A percentile compares a stretch with the other conserved stretches of the same genome.
Conservation (phyloP, 768 basidiomycete genomes). For the Amanita pseudoporphyria region DNA sequence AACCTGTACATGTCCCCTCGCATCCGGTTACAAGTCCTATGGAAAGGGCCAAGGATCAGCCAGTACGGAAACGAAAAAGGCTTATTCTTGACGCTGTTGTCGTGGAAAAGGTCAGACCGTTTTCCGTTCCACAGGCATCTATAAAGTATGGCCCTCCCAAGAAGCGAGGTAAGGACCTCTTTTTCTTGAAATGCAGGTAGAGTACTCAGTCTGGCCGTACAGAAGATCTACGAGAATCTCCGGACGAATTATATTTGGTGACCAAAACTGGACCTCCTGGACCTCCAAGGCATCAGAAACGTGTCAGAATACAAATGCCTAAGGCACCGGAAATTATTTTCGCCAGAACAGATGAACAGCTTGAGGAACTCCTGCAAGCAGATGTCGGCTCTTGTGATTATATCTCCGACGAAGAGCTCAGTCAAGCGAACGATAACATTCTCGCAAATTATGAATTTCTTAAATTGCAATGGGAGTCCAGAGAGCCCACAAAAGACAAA, state of each 20-base stretch:
- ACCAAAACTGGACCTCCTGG: neutral
- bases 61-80: no score
- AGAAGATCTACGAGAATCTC: neutral
- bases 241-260: neutral
- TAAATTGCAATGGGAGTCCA: neutral
- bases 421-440: neutral
- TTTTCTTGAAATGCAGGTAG: neutral
- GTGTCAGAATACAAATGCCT: neutral
- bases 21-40: no score
- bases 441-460: neutral
- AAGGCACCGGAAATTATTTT: neutral
- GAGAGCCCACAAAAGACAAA: neutral
- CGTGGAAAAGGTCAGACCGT: no score
- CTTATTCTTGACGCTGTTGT: no score
- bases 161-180: neutral
- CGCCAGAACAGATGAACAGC: neutral
- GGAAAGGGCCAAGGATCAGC: no score
- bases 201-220: neutral
- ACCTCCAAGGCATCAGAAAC: neutral
- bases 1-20: no score
- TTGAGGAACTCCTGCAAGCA: constrained; percentile 1
- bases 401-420: neutral
- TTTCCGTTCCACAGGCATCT: neutral
- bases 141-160: neutral
- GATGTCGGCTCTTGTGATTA: neutral